These are phyloP conservation scores for Camelina sativa DNA, from an alignment of 345 rosid species.

Conservation along the genomic window DNA sequence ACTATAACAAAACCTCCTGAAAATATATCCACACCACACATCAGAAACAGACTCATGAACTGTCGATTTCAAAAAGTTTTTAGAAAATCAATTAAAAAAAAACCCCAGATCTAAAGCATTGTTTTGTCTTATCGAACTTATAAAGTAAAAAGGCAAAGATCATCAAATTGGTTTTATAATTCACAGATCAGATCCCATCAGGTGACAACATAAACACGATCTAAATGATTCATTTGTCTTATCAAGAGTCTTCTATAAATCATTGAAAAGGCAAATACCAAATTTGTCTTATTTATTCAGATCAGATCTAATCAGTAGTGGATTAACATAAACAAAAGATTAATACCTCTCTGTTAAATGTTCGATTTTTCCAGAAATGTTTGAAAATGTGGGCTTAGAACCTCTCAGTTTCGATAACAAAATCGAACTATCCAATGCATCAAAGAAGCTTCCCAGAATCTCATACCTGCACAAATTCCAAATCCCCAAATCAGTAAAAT, in stretches of 20 bases:
- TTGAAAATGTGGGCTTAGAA: constrained; percentile 57
- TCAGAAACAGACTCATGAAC: neutral
- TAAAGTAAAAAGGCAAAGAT: constrained; percentile 12
- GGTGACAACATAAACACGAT: neutral
- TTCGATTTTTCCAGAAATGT: constrained; percentile 60
- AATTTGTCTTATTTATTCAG: neutral
- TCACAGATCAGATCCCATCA: neutral
- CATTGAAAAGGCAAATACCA: neutral
- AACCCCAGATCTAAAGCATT: neutral
- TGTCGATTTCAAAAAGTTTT: neutral
- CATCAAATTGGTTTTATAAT: neutral
- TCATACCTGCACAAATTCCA: constrained; percentile 53
- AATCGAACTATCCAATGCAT: constrained; percentile 67
- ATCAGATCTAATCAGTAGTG: constrained; percentile 4
- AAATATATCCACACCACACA: constrained; percentile 15
- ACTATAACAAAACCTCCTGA: constrained; percentile 73
- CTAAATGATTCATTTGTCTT: neutral
- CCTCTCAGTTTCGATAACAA: constrained; percentile 59
- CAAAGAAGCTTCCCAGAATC: constrained; percentile 64
- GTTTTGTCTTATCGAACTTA: constrained; percentile 17
- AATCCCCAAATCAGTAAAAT: neutral
- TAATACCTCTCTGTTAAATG: constrained; percentile 71
- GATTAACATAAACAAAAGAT: neutral
- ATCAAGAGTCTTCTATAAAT: neutral
- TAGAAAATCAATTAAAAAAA: neutral